Evolutionary conservation across 257 asterid genomes (phyloP).

Genomic region (Craterostigma plantagineum): DNA sequence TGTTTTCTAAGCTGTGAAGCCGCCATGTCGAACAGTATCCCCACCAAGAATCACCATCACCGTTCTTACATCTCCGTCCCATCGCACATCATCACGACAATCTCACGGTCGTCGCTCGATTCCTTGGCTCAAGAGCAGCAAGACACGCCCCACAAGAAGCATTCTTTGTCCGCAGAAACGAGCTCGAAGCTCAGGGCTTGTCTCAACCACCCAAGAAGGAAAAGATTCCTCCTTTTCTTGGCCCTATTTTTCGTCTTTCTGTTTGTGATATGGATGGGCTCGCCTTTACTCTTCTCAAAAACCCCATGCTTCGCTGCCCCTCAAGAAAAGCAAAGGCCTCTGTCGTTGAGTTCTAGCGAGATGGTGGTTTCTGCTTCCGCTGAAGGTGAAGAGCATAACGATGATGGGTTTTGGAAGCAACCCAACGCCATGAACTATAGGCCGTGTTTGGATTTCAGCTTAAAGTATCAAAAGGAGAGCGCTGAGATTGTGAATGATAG

Average conservation of each 20-base stretch:
- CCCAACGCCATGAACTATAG: constrained; percentile 77
- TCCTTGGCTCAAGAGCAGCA: constrained; percentile 16
- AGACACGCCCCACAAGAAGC: constrained; percentile 42
- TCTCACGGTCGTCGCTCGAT: constrained; percentile 55
- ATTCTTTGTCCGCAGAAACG: neutral
- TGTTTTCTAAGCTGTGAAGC: constrained; percentile 12
- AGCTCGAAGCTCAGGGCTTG: constrained; percentile 18
- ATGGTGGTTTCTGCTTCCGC: too few relatives aligned
- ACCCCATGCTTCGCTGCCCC: constrained; percentile 28
- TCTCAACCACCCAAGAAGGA: constrained; percentile 16
- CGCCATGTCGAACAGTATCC: constrained; percentile 45
- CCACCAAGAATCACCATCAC: constrained; percentile 24
- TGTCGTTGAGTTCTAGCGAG: constrained; percentile 11
- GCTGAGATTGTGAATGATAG: constrained; percentile 41
- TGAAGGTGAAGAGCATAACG: constrained; percentile 2
- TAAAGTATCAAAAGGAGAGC: constrained; percentile 26
- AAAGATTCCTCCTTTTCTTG: constrained; percentile 26
- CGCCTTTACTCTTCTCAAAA: constrained; percentile 20
- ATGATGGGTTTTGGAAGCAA: constrained; percentile 74
- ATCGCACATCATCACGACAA: constrained; percentile 47
- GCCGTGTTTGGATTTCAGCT: constrained; percentile 71
- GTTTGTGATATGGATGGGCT: constrained; percentile 18
- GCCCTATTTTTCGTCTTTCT: constrained; percentile 21
- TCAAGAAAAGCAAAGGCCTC: constrained; percentile 17
- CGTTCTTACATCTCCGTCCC: constrained; percentile 50